Base-by-base conservation (phyloP, 116 monocot species). In the Zostera marina region DNA sequence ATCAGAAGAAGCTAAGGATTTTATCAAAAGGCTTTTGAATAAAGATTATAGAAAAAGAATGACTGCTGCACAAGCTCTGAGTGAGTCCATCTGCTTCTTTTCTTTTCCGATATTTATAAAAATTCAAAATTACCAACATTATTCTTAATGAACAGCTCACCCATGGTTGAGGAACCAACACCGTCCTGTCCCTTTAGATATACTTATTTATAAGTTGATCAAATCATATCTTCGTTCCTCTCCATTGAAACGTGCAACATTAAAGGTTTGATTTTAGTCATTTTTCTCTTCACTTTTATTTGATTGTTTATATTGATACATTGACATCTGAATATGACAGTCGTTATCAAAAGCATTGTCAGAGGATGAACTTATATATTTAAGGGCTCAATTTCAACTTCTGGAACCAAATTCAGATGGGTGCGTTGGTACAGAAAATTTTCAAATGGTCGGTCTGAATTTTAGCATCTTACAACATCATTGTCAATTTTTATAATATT, bases 41-140 rank as follows among this genome's bases (percentile, higher is more conserved):
- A 96, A 96, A 68, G 94, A 96, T 69, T 96, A 96, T 60, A 73
- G 94, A 52, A 96, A 96, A 76, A 71, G 94, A 72, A 88, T 96
- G 94, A 77, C 94, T 11, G 94, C 94, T 73, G 82, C 79, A n/a
- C 94, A 96, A 52, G 94, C 94, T 60, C 66, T 96, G 41, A 70
- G 94, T 96, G 76, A 71, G 79, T 74, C 56, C 22, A 41, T 14
- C 0, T 48, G 11, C 22, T 11, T 21, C 8, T 10, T 42, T 64
- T 43, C 16, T 53, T 42, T 53, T 43, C 13, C 32, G 24, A n/a
- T 9, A 13, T 51, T 51, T 49, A 9, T 19, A 15, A 19, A 17
- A 51, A 2, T 21, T 19, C 49, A 19, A 17, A 51, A 2, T 51
- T 51, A 48, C 20, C 49, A 21, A 55, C 22, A 22, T 1, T 22